These are phyloP conservation scores for Lasiodiplodia sp. DNA, from an alignment of 2,329 filamentous ascomycete species.

Conservation along the genomic window DNA sequence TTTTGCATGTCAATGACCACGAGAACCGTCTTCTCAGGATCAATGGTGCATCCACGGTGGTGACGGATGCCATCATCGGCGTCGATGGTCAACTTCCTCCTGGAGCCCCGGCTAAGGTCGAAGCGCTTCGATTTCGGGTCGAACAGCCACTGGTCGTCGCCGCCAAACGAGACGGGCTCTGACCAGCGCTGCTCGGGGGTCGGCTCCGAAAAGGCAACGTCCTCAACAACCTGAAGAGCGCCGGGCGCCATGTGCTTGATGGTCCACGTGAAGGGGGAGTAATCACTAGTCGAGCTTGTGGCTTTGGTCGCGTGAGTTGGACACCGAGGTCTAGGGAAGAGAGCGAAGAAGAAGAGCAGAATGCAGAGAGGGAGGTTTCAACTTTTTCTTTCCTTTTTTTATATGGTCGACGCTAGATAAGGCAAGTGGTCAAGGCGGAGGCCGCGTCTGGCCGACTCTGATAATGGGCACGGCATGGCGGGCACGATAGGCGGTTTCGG, in stretches of 20 bases:
- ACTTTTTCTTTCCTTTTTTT: not conserved
- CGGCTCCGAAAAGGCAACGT: slow-evolving; percentile 35
- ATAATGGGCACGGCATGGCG: slow-evolving; percentile 5
- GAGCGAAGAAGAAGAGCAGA: not conserved
- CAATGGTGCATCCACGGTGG: slow-evolving; percentile 52
- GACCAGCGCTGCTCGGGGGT: slow-evolving; percentile 39
- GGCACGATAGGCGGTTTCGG: slow-evolving; percentile 9
- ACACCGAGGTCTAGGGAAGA: not conserved
- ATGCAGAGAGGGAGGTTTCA: not conserved
- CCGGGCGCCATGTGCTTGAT: slow-evolving; percentile 39
- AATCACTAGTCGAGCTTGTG: not conserved
- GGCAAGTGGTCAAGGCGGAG: slow-evolving; percentile 15
- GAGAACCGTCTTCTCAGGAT: slow-evolving; percentile 48
- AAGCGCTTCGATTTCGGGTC: slow-evolving; percentile 50
- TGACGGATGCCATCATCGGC: slow-evolving; percentile 50
- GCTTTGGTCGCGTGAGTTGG: slow-evolving; percentile 10
- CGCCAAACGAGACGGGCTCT: slow-evolving; percentile 51
- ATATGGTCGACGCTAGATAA: slow-evolving; percentile 16
- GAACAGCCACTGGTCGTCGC: slow-evolving; percentile 52
- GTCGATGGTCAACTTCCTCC: slow-evolving; percentile 48
- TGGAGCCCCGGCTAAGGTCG: slow-evolving; percentile 49
- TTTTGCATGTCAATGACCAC: slow-evolving; percentile 55
- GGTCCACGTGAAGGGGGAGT: not conserved
- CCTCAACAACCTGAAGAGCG: slow-evolving; percentile 40
- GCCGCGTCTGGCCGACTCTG: slow-evolving; percentile 8